These are phyloP conservation scores for Phanerochaete sordida DNA, from an alignment of 768 basidiomycete species.

Conservation along the genomic window DNA sequence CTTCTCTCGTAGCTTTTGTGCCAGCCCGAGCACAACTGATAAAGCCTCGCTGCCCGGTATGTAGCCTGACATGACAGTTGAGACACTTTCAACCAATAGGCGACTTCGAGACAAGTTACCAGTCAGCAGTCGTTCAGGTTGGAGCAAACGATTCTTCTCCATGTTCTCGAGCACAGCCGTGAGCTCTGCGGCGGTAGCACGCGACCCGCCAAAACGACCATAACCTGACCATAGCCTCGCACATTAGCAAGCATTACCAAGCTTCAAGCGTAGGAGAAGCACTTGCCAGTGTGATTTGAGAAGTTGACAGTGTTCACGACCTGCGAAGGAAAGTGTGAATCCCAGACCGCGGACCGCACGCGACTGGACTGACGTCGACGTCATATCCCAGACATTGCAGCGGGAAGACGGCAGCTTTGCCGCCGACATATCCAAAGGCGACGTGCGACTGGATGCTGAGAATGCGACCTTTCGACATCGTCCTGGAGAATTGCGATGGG, in stretches of 20 bases:
- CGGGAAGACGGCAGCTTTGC: constrained; percentile 74
- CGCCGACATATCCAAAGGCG: constrained; percentile 90
- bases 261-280: not conserved
- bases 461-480: constrained; percentile 46
- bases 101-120: constrained; percentile 44
- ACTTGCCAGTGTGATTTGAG: constrained; percentile 86
- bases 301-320: constrained; percentile 92
- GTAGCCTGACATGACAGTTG: too few relatives aligned
- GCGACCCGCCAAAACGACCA: constrained; percentile 74
- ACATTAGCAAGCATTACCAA: not conserved
- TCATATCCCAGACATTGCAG: constrained; percentile 89
- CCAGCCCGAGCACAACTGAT: constrained; percentile 58
- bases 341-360: not conserved
- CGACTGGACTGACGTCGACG: constrained; percentile 69
- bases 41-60: constrained; percentile 83
- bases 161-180: constrained; percentile 67
- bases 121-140: constrained; percentile 73
- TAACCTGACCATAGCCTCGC: constrained; percentile 58
- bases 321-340: constrained; percentile 30
- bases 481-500: not conserved
- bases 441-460: constrained; percentile 94
- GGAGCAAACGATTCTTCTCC: constrained; percentile 71
- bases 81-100: too few relatives aligned
- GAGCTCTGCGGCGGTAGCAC: constrained; percentile 76
- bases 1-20: constrained; percentile 52